Base-by-base conservation (phyloP, 1,284 basidiomycete species). In the Ustilago hordei region DNA sequence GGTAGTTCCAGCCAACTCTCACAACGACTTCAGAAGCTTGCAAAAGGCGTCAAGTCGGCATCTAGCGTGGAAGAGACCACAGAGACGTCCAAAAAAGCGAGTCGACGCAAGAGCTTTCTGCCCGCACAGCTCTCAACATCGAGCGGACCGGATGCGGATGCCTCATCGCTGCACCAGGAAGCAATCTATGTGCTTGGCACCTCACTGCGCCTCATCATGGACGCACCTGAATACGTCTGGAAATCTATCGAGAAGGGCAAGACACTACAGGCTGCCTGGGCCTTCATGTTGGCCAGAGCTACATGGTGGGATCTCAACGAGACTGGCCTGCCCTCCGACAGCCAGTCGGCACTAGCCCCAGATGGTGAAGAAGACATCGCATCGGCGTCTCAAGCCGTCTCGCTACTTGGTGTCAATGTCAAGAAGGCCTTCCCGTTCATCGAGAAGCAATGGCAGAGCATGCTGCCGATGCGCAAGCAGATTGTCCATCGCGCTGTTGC, bases 201-300 rank as follows among this genome's bases (percentile, higher is more conserved):
- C n/a, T 75, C 75, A 2, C 41, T 79, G 52, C 79, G 73, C 19
- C 55, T 80, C 23, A 70, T 81, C 62, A 75, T 78, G 69, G 80
- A 81, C 36, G 66, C 79, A 31, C 72, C 80, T 5, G 80, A 81
- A 38, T 75, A 71, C 54, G 79, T 81, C 11, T 81, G 75, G 75
- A 78, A 74, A 45, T 74, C 75, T 13, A 79, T 81, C 34, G 80
- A 81, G 32, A 77, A 67, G 66, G 79, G 73, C 43, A 80, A 77
- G 50, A 75, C 75, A 5, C 55, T 81, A 31, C 71, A 75, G 23
- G 80, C 80, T 12, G 69, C 68, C 4, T 81, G 80, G 80, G 63
- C 77, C 6, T 81, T 69, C 60, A 69, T 78, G 69, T 58, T 81
- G 8, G 58, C 77, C 5, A 57, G 76, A 50, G 66, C 71, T 7